Base-by-base conservation (phyloP, 129 eudicot species). In the Tagetes patula region DNA sequence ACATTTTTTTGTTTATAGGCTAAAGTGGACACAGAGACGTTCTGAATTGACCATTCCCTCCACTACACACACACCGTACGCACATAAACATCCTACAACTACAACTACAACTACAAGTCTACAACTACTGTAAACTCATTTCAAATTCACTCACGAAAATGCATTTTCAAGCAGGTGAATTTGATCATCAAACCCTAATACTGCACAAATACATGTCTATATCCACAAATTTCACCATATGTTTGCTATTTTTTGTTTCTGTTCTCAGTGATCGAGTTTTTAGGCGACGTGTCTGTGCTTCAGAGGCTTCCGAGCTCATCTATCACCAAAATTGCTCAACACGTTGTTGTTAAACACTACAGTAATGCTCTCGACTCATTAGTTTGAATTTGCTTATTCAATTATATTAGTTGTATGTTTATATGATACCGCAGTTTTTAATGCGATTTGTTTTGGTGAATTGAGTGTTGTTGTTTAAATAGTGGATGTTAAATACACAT, bases 281-380 rank as follows among this genome's bases (percentile, higher is more conserved):
- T 87, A 42, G 81, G 85, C 4, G 80, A 82, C 55, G 89, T 87
- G 43, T 83, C 89, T 7, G 62, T 81, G 82, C 92, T 87, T 65
- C 92, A 87, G 56, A 61, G 85, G 3, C 83, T 87, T 42, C 92
- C 92, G 36, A 70, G 75, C 48, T 87, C 89, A 0, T 87, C 89
- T n/a, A 73, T 87, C 30, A 42, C 55, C 42, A 66, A 67, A 7
- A 82, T 87, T 27, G 89, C 87, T 0, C 70, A 79, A 39, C 74
- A 79, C 27, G 80, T 87, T 48, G 30, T 49, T 6, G 56, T 80
- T 52, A 79, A 82, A 40, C 67, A 58, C 49, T 84, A 71, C 34
- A 80, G 92, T 86, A 80, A 42, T 65, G 36, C 10, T 78, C 65
- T 42, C 33, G 3, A 54, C 48, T 46, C 65, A 39, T 27, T 33